Evolutionary conservation across 495 filamentous ascomycete genomes (phyloP).

Genomic region (Aspergillus baeticus): DNA sequence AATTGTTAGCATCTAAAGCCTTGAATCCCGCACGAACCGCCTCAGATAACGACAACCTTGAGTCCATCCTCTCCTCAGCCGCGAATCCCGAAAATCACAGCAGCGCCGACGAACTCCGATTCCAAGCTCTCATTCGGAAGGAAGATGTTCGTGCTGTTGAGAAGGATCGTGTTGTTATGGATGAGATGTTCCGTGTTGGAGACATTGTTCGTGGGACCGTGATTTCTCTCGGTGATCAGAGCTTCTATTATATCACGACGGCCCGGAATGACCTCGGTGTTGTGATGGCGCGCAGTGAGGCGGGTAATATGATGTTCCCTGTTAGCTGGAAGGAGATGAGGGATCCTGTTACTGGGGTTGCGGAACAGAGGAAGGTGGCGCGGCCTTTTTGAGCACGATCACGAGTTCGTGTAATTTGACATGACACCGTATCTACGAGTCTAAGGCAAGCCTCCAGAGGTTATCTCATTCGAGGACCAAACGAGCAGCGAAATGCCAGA

Average conservation of each 20-base stretch:
- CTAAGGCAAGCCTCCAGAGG: no score
- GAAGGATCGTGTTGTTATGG: constrained; percentile 89
- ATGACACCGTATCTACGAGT: no score
- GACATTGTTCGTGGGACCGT: constrained; percentile 91
- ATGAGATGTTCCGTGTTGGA: constrained; percentile 87
- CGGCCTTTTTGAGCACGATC: constrained; percentile 64
- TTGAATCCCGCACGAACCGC: constrained; percentile 36
- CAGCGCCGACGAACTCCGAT: constrained; percentile 49
- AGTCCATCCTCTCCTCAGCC: constrained; percentile 42
- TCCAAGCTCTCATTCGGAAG: constrained; percentile 57
- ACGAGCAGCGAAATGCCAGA: not conserved
- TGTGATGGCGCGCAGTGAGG: constrained; percentile 88
- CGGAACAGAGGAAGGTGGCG: constrained; percentile 87
- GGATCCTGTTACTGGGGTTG: constrained; percentile 74
- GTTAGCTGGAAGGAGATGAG: constrained; percentile 93
- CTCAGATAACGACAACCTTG: constrained; percentile 51
- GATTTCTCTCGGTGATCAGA: constrained; percentile 88
- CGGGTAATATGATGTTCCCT: constrained; percentile 85
- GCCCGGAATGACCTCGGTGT: constrained; percentile 89
- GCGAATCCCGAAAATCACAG: constrained; percentile 47
- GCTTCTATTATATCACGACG: constrained; percentile 89
- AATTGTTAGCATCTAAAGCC: constrained; percentile 27
- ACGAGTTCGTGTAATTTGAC: not conserved
- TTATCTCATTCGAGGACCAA: no score
- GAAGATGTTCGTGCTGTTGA: constrained; percentile 95